Evolutionary conservation across 768 basidiomycete species (phyloP), one percentile per base, ranked within the genome.

Genomic region (Auricularia auricula-judae): DNA sequence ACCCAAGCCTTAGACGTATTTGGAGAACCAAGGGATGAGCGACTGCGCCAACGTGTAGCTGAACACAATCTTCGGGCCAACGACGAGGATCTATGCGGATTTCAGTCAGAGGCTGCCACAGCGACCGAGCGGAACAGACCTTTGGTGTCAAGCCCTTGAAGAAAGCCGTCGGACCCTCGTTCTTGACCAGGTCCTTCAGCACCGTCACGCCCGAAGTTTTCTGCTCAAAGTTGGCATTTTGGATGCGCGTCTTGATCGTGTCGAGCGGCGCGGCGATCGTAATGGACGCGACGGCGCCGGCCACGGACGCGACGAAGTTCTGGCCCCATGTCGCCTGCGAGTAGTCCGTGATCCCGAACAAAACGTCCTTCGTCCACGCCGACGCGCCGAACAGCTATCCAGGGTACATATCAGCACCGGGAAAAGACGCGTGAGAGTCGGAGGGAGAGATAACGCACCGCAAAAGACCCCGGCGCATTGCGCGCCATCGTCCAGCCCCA

Each of bases 401-500:
- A 44, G 18, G 18, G 42, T 1, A n/a, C 23, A 34, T 12, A 10
- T 11, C 29, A 61, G 60, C 29, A 39, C 11, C n/a, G 60, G 54
- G 21, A 12, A 63, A 7, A 47, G 18, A 36, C 14, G 62, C 36
- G 36, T 62, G 35, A 23, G 16, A 62, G 29, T 29, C 29, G 2
- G 2, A 29, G 29, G 29, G 29, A 29, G 29, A 18, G 18, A 33
- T 21, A 3, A 79, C 90, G 67, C 71, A 96, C 94, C 63, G 96
- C 92, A 71, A 99, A 99, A 62, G 84, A 86, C 11, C 96, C 96
- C 0, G 96, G 96, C 0, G 96, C 96, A 70, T 99, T 99, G 63
- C 96, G 85, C 2, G 94, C 96, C 83, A 97, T 88, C 29, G 96
- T 98, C 96, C 96, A 98, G 56, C 95, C 95, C 93, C 95, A 97